A percentile compares a stretch with the other conserved stretches of the same genome.
Evolutionary conservation across 2,329 filamentous ascomycete genomes (phyloP).

Genomic region (Setomelanomma holmii): DNA sequence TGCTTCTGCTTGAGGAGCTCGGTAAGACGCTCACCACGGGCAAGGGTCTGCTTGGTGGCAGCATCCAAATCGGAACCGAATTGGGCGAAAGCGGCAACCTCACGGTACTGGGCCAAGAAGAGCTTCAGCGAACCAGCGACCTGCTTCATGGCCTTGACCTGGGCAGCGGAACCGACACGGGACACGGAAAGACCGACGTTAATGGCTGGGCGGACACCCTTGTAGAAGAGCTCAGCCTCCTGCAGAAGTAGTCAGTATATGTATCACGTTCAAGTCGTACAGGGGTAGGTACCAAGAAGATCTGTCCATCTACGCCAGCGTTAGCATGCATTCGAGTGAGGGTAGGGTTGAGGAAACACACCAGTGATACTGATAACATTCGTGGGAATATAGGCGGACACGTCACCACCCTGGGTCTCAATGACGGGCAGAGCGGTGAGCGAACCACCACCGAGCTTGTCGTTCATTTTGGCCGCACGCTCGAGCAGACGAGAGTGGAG

Average conservation of each 20-base stretch:
- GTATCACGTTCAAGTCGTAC: background rate
- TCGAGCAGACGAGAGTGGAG: conserved; percentile 82
- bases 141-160: conserved; percentile 99
- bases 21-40: conserved; percentile 97
- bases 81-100: conserved; percentile 98
- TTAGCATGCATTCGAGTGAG: background rate
- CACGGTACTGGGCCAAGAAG: conserved; percentile 99
- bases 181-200: conserved; percentile 99
- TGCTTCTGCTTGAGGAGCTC: conserved; percentile 99
- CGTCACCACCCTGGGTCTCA: conserved; percentile 99
- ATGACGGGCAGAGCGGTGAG: conserved; percentile 93
- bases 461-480: conserved; percentile 99
- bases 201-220: conserved; percentile 99
- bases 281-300: conserved; percentile 73
- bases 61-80: conserved; percentile 99
- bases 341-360: background rate
- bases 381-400: conserved; percentile 99
- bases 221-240: conserved; percentile 99
- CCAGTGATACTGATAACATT: conserved; percentile 99
- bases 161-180: conserved; percentile 98
- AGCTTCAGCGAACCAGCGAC: conserved; percentile 99
- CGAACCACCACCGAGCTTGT: conserved; percentile 92
- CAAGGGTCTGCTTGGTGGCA: conserved; percentile 97
- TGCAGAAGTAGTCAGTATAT: background rate
- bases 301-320: conserved; percentile 73